These are phyloP conservation scores for Saccharomycopsis fermentans DNA, from an alignment of 805 yeast genomes.

Conservation along the genomic window DNA sequence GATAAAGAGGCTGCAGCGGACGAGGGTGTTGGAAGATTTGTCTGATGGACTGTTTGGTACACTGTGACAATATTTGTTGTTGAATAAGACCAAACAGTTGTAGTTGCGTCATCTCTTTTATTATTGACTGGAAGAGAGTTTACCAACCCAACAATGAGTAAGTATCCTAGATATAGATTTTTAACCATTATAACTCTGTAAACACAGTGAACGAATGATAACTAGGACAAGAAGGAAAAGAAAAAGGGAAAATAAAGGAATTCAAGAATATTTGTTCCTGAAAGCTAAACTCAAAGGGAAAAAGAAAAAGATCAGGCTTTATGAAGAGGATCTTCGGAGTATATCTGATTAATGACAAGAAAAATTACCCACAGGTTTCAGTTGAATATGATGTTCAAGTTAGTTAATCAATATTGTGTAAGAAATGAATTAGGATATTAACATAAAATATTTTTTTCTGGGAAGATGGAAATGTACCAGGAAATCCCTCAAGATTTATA, in stretches of 20 bases:
- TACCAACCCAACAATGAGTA: not conserved
- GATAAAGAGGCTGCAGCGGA: conserved; percentile 10
- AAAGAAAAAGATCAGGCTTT: too few species aligned
- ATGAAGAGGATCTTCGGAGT: too few species aligned
- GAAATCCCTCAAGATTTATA: not conserved
- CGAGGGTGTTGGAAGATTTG: conserved; percentile 7
- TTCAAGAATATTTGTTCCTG: too few species aligned
- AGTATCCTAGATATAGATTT: not conserved
- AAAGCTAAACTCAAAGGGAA: too few species aligned
- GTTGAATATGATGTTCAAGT: too few species aligned
- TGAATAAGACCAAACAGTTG: conserved; percentile 4
- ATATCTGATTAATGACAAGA: too few species aligned
- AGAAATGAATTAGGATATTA: too few species aligned
- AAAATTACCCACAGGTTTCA: too few species aligned
- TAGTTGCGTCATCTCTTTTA: conserved; percentile 1
- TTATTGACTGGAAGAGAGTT: not conserved
- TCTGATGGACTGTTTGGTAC: conserved; percentile 6
- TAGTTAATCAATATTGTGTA: too few species aligned
- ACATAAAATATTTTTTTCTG: too few species aligned
- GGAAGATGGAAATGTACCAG: not conserved
- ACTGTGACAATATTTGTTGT: conserved; percentile 12
- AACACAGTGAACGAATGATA: not conserved
- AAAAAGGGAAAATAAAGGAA: not conserved
- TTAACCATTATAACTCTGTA: not conserved
- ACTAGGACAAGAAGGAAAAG: not conserved